phyloP scores from a whole-genome alignment of 257 asterid species.

The Penstemon davidsonii region DNA sequence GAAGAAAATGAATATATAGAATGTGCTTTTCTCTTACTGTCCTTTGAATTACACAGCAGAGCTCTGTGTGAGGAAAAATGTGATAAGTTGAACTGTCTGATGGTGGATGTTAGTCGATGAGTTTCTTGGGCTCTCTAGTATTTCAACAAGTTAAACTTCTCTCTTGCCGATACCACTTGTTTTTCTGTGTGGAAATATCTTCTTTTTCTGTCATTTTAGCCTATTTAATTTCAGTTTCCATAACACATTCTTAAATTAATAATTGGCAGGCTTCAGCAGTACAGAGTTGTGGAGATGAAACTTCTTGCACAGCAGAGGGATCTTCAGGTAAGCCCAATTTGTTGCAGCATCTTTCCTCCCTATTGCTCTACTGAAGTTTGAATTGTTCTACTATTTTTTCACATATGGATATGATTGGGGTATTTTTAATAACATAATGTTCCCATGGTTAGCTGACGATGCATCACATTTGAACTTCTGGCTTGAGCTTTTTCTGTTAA shows the following conservation, averaged over 20 bases:
- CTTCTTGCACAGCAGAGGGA: constrained; percentile 68
- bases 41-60: neutral
- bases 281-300: constrained; percentile 64
- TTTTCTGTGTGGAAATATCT: neutral
- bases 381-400: neutral
- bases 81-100: neutral
- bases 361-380: constrained; percentile 17
- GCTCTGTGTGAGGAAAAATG: neutral
- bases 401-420: neutral
- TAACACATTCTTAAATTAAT: constrained; percentile 31
- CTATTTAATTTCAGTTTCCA: neutral
- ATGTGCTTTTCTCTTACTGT: neutral
- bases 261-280: constrained; percentile 55
- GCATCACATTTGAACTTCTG: neutral
- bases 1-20: neutral
- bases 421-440: neutral
- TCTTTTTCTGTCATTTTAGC: neutral
- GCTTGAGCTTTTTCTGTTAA: neutral
- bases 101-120: neutral
- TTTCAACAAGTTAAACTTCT: neutral
- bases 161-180: neutral
- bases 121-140: neutral
- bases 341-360: neutral
- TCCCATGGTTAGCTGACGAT: neutral
- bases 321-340: constrained; percentile 57